phyloP scores from a whole-genome alignment of 2,329 filamentous ascomycete species.

The Aspergillus sojae region DNA sequence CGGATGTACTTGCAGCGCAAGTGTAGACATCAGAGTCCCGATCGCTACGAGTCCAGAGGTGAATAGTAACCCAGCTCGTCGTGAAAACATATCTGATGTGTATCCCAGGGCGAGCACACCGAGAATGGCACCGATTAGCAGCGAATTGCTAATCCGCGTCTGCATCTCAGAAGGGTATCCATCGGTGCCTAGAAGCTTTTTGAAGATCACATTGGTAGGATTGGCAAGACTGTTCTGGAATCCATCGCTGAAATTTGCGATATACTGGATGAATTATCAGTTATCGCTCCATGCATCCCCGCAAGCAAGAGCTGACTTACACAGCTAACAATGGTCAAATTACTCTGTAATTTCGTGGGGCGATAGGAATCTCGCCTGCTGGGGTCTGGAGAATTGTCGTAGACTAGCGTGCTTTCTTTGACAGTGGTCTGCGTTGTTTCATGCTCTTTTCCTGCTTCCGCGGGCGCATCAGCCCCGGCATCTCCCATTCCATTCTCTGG shows the following conservation, averaged over 20 bases:
- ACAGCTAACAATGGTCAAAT: constrained; percentile 33
- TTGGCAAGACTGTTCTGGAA: constrained; percentile 35
- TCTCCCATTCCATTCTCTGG: background rate
- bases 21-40: constrained; percentile 37
- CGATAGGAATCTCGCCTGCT: constrained; percentile 11
- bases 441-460: background rate
- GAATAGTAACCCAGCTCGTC: constrained; percentile 29
- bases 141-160: constrained; percentile 34
- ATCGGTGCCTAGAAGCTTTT: constrained; percentile 25
- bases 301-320: constrained; percentile 17
- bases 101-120: constrained; percentile 32
- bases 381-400: background rate
- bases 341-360: constrained; percentile 30
- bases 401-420: background rate
- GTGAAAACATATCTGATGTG: constrained; percentile 33
- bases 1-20: constrained; percentile 41
- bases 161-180: constrained; percentile 32
- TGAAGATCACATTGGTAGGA: constrained; percentile 38
- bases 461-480: background rate
- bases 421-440: background rate
- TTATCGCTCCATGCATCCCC: background rate
- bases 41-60: constrained; percentile 32
- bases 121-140: constrained; percentile 34
- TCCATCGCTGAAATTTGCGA: constrained; percentile 38
- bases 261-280: constrained; percentile 22